Evolutionary conservation across 1,284 basidiomycete species (phyloP), one percentile per base, ranked within the genome.

Genomic region (Ganoderma resinaceum): DNA sequence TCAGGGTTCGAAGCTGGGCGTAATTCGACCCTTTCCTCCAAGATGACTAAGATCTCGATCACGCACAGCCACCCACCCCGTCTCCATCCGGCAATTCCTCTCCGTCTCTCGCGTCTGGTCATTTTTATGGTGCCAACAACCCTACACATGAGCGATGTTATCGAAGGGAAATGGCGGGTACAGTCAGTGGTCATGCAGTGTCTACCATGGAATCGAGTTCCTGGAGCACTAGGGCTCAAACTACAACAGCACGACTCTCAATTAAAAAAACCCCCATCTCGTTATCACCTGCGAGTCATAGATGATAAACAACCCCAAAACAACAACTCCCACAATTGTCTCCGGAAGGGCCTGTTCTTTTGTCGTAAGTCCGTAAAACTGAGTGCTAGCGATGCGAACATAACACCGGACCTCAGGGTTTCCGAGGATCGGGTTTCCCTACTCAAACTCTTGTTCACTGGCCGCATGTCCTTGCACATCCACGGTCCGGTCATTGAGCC

Each of bases 381-480:
- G 57, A 62, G 52, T 8, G 16, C 62, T 57, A 3, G 66, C 57
- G 12, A 42, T n/a, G 8, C 40, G 49, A 16, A 61, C 66, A 35
- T 57, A 61, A 59, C 61, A 68, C 20, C 62, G 52, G 29, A 65
- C 58, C 31, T 31, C 52, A 12, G 59, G 52, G 38, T 31, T 53
- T 11, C 63, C 58, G 5, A n/a, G 20, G n/a, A n/a, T 8, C 53
- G 31, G n/a, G 23, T 4, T 12, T 33, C 2, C n/a, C 16, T 12
- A 40, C 6, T 5, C 49, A n/a, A n/a, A n/a, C n/a, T n/a, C n/a
- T n/a, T 57, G 14, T 4, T 49, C 62, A 38, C 63, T 57, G 49
- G 61, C 63, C 52, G 63, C 66, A 23, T 23, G 31, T 29, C 46
- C 63, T 40, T 61, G 62, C 49, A 64, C 61, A 57, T 67, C 59